Base-by-base conservation (phyloP, 2,329 filamentous ascomycete species). In the Dactylellina leptospora region DNA sequence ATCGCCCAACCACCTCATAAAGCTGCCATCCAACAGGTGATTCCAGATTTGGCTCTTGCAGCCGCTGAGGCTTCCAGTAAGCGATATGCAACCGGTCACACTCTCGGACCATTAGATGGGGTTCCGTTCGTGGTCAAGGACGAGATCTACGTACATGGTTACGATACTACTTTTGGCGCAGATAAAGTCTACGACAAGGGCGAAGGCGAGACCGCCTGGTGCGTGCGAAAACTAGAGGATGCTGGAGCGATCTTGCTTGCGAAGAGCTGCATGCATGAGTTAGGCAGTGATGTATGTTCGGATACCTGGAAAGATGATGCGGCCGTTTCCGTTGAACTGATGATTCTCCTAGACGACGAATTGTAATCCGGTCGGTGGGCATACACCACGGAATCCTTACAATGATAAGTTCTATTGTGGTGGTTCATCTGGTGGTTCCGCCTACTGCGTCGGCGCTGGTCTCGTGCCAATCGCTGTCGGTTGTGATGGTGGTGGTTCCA, bases 121-220 rank as follows among this genome's bases (percentile, higher is more conserved):
- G 84, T 93, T 0, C 90, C 90, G 0, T 85, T 91, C 3, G 88
- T 86, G 0, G 84, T 92, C 53, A 93, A 93, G 80, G 90, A 93
- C 76, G 89, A 92, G 78, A 86, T 90, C 53, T 87, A 92, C 77
- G 80, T 93, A 22, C 85, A 86, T n/a, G 90, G 90, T 0, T 92
- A 93, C 78, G 83, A 83, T 44, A 88, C 86, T 40, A 88, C 83
- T 9, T 82, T 90, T 42, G 88, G 88, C 5, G 87, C 86, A 8
- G 82, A 82, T 30, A 82, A 86, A 8, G 40, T 70, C 4, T 75
- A 73, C 23, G 74, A 74, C 27, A 60, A 64, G 9, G 80, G 82
- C 59, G 81, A 84, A 4, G 64, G 74, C 0, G 78, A 84, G 18
- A 91, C 88, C 0, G 86, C 85, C 16, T 93, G 89, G 88, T 89